Percentiles rank a stretch among this genome's conserved stretches.
phyloP scores from a whole-genome alignment of 352 stramenopile species.

The Phytopythium sindhum region DNA sequence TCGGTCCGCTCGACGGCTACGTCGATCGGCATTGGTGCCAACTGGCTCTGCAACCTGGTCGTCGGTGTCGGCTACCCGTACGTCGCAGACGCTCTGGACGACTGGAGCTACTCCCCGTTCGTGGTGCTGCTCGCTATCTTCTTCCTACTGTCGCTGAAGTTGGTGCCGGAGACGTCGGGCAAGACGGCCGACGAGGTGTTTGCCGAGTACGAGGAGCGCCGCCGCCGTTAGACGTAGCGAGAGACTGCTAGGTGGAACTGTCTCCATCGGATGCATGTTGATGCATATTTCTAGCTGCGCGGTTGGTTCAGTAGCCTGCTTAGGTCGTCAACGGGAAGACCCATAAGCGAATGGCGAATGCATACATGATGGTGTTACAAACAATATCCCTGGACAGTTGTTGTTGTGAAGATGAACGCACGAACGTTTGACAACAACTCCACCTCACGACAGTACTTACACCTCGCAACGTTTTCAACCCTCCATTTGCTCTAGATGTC shows the following conservation, averaged over 20 bases:
- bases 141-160: constrained; percentile 33
- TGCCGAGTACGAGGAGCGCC: constrained; percentile 25
- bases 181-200: constrained; percentile 26
- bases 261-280: too few species aligned
- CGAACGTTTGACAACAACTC: too few species aligned
- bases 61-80: constrained; percentile 50
- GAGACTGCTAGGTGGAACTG: background rate
- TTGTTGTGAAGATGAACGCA: too few species aligned
- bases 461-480: too few species aligned
- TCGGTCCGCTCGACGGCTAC: constrained; percentile 38
- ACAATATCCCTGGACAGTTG: too few species aligned
- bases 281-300: too few species aligned
- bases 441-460: too few species aligned
- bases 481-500: too few species aligned
- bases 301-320: too few species aligned
- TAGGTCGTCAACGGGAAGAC: too few species aligned
- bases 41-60: constrained; percentile 45
- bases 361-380: too few species aligned
- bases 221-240: constrained; percentile 1
- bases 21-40: constrained; percentile 38
- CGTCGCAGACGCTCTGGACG: constrained; percentile 17
- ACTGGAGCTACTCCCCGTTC: background rate
- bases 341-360: too few species aligned
- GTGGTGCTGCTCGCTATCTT: constrained; percentile 35
- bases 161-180: constrained; percentile 58